These are phyloP conservation scores for Ophiostoma perfectum DNA, from an alignment of 2,329 filamentous ascomycete genomes.

Conservation along the genomic window DNA sequence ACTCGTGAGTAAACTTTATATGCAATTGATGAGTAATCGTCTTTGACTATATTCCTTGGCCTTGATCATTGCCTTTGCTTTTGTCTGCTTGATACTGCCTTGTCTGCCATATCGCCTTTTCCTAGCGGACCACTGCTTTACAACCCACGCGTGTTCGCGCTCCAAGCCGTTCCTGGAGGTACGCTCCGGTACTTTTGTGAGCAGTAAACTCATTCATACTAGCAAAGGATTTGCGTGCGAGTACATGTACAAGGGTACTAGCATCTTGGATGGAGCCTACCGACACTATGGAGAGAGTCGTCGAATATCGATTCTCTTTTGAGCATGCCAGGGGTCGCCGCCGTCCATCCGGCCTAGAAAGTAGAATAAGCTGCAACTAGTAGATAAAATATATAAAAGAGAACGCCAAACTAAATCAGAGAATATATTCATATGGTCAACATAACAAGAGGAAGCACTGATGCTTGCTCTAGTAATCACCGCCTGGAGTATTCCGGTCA, in stretches of 20 bases:
- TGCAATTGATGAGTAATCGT: no score
- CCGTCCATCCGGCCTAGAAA: no score
- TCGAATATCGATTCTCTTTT: slow-evolving; percentile 17
- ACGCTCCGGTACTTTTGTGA: slow-evolving; percentile 9
- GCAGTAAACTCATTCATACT: background rate
- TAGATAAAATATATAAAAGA: no score
- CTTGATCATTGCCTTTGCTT: background rate
- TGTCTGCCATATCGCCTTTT: background rate
- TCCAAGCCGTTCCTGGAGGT: background rate
- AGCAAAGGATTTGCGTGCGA: background rate
- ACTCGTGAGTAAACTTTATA: no score
- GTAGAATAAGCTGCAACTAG: no score
- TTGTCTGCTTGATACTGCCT: background rate
- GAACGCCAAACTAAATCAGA: no score
- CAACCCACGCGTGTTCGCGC: background rate
- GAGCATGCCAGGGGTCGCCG: background rate
- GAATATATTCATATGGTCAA: no score
- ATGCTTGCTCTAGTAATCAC: no score
- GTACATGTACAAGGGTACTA: slow-evolving; percentile 8
- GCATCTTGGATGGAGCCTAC: slow-evolving; percentile 1
- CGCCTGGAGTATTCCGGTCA: no score
- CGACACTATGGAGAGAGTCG: slow-evolving; percentile 15
- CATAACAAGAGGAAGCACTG: no score
- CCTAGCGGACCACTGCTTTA: slow-evolving; percentile 7
- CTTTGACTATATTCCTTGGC: no score